Conservation (phyloP, 2,329 filamentous ascomycete species). For the Colletotrichum euphorbiae region DNA sequence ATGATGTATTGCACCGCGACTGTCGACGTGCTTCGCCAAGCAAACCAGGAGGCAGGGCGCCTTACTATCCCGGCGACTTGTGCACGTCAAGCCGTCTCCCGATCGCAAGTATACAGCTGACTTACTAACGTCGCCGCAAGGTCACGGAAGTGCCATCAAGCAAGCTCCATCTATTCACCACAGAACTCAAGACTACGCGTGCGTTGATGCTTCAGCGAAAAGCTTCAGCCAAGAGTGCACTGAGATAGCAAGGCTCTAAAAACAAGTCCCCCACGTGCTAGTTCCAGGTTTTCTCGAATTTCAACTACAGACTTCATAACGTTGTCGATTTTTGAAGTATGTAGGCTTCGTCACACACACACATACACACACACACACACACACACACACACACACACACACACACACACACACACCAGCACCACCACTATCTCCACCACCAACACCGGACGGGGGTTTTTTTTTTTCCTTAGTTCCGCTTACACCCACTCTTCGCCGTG, state of each 20-base stretch:
- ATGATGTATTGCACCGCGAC: neutral
- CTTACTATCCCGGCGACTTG: neutral
- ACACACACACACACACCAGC: too few relatives aligned
- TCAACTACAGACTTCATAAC: neutral
- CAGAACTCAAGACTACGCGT: too few relatives aligned
- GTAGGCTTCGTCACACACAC: neutral
- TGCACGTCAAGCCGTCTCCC: neutral
- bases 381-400: too few relatives aligned
- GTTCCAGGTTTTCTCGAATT: neutral
- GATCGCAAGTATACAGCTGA: neutral
- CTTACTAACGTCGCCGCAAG: neutral
- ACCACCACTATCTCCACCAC: too few relatives aligned
- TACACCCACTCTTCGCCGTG: constrained; percentile 54
- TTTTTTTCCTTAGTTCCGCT: constrained; percentile 40
- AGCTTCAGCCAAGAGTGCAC: neutral
- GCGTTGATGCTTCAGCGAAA: too few relatives aligned
- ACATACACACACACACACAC: too few relatives aligned
- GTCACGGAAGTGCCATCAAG: too few relatives aligned
- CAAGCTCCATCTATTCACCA: too few relatives aligned
- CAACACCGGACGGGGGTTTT: neutral
- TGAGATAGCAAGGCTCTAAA: neutral
- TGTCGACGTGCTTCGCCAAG: too few relatives aligned
- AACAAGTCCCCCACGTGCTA: neutral
- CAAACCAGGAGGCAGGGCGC: neutral
- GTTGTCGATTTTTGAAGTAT: neutral